Base-by-base conservation (phyloP, 1,284 basidiomycete species). In the Salmacisia buchloeana region DNA sequence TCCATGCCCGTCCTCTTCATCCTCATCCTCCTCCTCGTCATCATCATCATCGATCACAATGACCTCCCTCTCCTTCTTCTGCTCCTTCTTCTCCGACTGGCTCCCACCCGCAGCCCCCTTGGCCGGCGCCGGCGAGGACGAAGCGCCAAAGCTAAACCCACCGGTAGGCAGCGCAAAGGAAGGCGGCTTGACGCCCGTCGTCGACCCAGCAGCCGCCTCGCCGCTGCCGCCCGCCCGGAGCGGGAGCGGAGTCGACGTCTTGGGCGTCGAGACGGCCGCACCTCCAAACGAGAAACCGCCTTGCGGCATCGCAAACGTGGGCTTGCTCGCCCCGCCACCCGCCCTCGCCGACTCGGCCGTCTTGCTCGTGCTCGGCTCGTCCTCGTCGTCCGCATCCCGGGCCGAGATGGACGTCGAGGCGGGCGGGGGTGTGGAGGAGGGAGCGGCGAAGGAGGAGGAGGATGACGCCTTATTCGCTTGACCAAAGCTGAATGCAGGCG, bases 81-180 rank as follows among this genome's bases (percentile, higher is more conserved):
- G 29, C 27, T 25, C 29, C 7, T 1, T 54, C 49, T 10, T 52
- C 29, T 12, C 15, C 23, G 9, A 7, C 4, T n/a, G 6, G 18
- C 34, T 54, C 27, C 27, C 25, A 3, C 15, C 27, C 2, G 3
- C 49, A 6, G 27, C 49, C 15, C 15, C 27, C 49, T 25, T 33
- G 27, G 29, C 15, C 6, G 15, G 3, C 29, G 25, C 15, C 15
- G 46, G 15, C 7, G n/a, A 15, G 7, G 49, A 3, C 12, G 49
- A 31, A 27, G 49, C n/a, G 27, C 49, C 49, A 54, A 54, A 54
- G 49, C 49, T 54, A n/a, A 54, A 54, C 21, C 49, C 49, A 31
- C 49, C 29, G 29, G 49, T 12, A 33, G 49, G 49, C 9, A 54
- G 10, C 5, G 49, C 23, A 33, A 54, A 54, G 6, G 49, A 33